A percentile compares a stretch with the other conserved stretches of the same genome.
phyloP scores from a whole-genome alignment of 2,329 filamentous ascomycete genomes.

The Cladorrhinum sp. region DNA sequence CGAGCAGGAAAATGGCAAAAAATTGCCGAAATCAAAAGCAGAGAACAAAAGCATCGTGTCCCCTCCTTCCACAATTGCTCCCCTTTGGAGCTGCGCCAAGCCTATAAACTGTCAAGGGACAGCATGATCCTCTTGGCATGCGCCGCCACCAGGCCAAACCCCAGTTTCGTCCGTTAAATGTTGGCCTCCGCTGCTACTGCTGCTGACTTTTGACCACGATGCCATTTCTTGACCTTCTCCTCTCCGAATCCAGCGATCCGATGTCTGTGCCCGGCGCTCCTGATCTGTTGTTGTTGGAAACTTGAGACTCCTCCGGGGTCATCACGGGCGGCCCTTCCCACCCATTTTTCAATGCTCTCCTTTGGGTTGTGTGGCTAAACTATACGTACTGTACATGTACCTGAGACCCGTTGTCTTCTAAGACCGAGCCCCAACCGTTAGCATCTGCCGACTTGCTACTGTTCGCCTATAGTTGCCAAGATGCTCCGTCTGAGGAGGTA shows the following conservation, averaged over 20 bases:
- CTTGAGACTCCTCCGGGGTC: not conserved
- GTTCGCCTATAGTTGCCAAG: constrained; percentile 2
- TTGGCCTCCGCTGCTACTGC: not conserved
- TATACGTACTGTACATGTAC: no score
- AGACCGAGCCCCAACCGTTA: no score
- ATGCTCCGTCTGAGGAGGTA: constrained; percentile 62
- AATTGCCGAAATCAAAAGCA: not conserved
- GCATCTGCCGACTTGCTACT: not conserved
- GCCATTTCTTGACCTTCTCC: not conserved
- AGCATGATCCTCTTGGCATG: not conserved
- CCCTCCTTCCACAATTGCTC: not conserved
- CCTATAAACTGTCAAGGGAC: not conserved
- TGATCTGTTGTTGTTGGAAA: not conserved
- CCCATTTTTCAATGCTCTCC: not conserved
- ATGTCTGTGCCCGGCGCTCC: not conserved
- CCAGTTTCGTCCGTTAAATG: not conserved
- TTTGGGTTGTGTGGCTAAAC: not conserved
- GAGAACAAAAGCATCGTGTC: not conserved
- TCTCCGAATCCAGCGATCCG: not conserved
- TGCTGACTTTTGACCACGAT: not conserved
- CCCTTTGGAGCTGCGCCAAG: not conserved
- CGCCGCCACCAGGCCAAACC: not conserved
- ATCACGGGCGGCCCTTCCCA: not conserved
- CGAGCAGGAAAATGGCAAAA: not conserved
- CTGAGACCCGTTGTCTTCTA: not conserved